Conservation (phyloP, 2,329 filamentous ascomycete genomes). For the Penicillium sp. region DNA sequence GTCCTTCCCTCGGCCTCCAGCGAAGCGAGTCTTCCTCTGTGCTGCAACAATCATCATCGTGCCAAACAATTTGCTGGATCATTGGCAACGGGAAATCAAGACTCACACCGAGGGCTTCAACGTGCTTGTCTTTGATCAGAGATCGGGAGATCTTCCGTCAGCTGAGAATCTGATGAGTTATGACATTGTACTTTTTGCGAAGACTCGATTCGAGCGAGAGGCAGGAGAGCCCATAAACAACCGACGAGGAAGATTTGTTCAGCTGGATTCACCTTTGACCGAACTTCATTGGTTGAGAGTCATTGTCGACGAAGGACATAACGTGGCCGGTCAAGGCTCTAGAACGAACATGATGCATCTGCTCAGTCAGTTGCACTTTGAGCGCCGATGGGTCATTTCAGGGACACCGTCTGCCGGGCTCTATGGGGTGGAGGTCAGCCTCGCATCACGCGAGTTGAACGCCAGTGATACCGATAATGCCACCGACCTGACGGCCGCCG, state of each 20-base stretch:
- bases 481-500: conserved; percentile 27
- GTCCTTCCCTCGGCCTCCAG: conserved; percentile 34
- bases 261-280: conserved; percentile 58
- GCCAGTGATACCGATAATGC: conserved; percentile 30
- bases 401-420: conserved; percentile 83
- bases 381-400: conserved; percentile 80
- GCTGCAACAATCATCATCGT: conserved; percentile 71
- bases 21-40: conserved; percentile 54
- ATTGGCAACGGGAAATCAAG: conserved; percentile 75
- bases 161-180: conserved; percentile 55
- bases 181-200: conserved; percentile 74
- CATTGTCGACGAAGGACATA: conserved; percentile 89
- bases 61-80: conserved; percentile 72
- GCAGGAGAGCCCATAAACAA: conserved; percentile 49
- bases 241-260: conserved; percentile 39
- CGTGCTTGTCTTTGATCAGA: conserved; percentile 56
- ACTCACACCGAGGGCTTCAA: conserved; percentile 67
- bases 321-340: conserved; percentile 61
- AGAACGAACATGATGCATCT: conserved; percentile 55
- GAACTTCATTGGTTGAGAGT: conserved; percentile 77
- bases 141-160: conserved; percentile 50
- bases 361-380: conserved; percentile 51
- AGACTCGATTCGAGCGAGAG: conserved; percentile 65
- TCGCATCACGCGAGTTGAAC: conserved; percentile 39
- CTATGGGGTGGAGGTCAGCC: conserved; percentile 64